Conservation (phyloP, 192 early-diverging fungal genomes). For the Chytriomyces hyalinus region DNA sequence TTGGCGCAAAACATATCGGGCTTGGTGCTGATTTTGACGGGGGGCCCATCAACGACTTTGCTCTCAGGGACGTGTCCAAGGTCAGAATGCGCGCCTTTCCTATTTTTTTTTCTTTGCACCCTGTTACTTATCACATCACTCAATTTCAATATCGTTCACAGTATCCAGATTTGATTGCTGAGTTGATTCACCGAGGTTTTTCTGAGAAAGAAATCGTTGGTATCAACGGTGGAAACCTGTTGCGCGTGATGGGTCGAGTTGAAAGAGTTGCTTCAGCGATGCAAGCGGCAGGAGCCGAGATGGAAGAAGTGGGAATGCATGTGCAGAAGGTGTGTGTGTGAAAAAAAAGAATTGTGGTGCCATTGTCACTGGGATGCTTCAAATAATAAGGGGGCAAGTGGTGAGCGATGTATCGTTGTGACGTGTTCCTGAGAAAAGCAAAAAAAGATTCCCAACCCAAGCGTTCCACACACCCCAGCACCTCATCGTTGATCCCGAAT, state of each 20-base stretch:
- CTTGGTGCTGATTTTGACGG: constrained; percentile 73
- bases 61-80: constrained; percentile 66
- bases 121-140: background rate
- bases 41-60: constrained; percentile 50
- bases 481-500: too few species aligned
- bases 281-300: background rate
- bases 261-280: constrained; percentile 37
- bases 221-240: constrained; percentile 50
- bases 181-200: constrained; percentile 47
- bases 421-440: too few species aligned
- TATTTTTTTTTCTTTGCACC: background rate
- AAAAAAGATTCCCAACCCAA: too few species aligned
- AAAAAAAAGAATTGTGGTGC: too few species aligned
- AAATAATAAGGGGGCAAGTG: too few species aligned
- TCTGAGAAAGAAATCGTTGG: constrained; percentile 48
- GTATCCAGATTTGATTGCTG: constrained; percentile 54
- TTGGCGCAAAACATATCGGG: constrained; percentile 62
- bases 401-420: too few species aligned
- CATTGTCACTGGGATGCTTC: too few species aligned
- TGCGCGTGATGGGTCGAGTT: constrained; percentile 45
- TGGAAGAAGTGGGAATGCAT: constrained; percentile 13
- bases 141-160: background rate
- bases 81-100: constrained; percentile 8
- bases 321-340: constrained; percentile 18
- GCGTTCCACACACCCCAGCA: too few species aligned